Percentiles rank a stretch among this genome's conserved stretches.
phyloP scores from a whole-genome alignment of 2,329 filamentous ascomycete species.

The Metarhizium rileyi region DNA sequence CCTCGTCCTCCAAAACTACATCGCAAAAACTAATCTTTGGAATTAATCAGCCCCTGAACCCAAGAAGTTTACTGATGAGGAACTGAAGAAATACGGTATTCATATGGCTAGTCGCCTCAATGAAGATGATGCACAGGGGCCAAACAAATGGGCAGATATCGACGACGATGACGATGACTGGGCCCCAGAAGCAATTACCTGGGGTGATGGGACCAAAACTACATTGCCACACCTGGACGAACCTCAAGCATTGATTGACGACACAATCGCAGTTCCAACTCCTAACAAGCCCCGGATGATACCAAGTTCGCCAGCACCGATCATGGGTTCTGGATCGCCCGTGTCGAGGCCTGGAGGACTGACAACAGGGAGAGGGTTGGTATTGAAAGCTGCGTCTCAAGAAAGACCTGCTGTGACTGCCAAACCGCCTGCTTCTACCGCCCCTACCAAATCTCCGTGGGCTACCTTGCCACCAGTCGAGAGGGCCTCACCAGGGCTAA shows the following conservation, averaged over 20 bases:
- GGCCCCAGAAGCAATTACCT: slow-evolving; percentile 76
- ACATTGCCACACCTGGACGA: slow-evolving; percentile 58
- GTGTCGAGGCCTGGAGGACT: slow-evolving; percentile 35
- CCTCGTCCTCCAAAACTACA: background rate
- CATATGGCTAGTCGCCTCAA: slow-evolving; percentile 73
- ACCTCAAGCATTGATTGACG: slow-evolving; percentile 18
- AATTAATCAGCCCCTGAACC: slow-evolving; percentile 59
- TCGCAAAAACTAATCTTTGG: slow-evolving; percentile 15
- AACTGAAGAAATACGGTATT: slow-evolving; percentile 78
- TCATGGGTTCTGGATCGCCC: slow-evolving; percentile 25
- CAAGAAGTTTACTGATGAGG: slow-evolving; percentile 78
- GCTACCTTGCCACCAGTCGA: slow-evolving; percentile 78
- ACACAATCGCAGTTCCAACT: slow-evolving; percentile 15
- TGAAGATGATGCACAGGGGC: slow-evolving; percentile 62
- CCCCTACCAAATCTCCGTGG: slow-evolving; percentile 85
- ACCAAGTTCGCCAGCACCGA: slow-evolving; percentile 33
- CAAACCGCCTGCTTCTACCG: slow-evolving; percentile 56
- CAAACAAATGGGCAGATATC: slow-evolving; percentile 82
- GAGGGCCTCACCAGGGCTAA: slow-evolving; percentile 59
- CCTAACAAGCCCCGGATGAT: slow-evolving; percentile 27
- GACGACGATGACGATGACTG: slow-evolving; percentile 84
- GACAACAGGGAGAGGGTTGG: slow-evolving; percentile 48
- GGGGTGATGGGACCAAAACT: slow-evolving; percentile 81
- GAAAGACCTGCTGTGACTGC: slow-evolving; percentile 66
- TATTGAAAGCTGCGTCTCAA: slow-evolving; percentile 52